phyloP scores from a whole-genome alignment of 768 basidiomycete species.

The Amanita subjunquillea region DNA sequence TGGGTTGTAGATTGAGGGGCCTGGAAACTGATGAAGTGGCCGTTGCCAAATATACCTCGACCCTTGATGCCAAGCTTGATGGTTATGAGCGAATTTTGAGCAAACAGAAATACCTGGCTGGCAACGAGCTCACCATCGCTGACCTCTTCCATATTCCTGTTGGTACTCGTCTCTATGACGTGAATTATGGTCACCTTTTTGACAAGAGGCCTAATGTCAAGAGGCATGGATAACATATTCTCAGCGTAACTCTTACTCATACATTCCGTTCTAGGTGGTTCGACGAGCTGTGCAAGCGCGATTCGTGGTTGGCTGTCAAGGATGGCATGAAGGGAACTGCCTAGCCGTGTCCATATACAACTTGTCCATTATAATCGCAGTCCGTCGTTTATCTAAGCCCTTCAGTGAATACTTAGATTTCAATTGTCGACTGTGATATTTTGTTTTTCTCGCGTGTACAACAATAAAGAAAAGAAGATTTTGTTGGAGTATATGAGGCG shows the following conservation, averaged over 20 bases:
- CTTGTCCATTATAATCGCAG: too few species aligned
- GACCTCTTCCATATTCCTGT: constrained; percentile 51
- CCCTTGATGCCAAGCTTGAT: constrained; percentile 33
- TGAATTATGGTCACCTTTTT: constrained; percentile 19
- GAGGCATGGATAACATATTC: constrained; percentile 17
- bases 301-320: constrained; percentile 40
- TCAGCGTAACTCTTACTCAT: background rate
- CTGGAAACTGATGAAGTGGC: constrained; percentile 19
- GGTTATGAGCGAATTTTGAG: constrained; percentile 47
- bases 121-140: constrained; percentile 44
- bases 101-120: constrained; percentile 47
- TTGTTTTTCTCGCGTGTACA: too few species aligned
- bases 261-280: constrained; percentile 14
- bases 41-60: background rate
- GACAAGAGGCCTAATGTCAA: constrained; percentile 29
- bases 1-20: constrained; percentile 11
- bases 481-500: too few species aligned
- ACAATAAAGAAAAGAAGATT: too few species aligned
- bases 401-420: too few species aligned
- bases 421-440: too few species aligned
- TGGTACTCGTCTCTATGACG: constrained; percentile 10
- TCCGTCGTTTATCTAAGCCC: too few species aligned
- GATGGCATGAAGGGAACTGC: constrained; percentile 16
- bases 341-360: background rate
- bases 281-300: constrained; percentile 26